A percentile compares a stretch with the other conserved stretches of the same genome.
phyloP scores from a whole-genome alignment of 164 flowering plant species.

The grape (Vitis vinifera) region ASM3070453v1 NC_081813.1:2438001-2438500 shows the following conservation, averaged over 20 bases:
- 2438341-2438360: not conserved
- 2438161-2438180: slow-evolving; percentile 74
- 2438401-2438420: too few species aligned
- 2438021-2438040: not conserved
- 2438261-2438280: too few species aligned
- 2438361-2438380: not conserved
- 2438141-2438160: slow-evolving; percentile 93
- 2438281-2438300: not conserved
- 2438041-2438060: not conserved
- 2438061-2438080: not conserved
- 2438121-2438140: slow-evolving; percentile 95
- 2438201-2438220: slow-evolving; percentile 82
- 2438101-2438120: slow-evolving; percentile 60
- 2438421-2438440: too few species aligned
- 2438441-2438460: too few species aligned
- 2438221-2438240: not conserved
- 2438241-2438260: not conserved
- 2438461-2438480: too few species aligned
- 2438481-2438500: too few species aligned
- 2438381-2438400: not conserved
- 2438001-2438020: too few species aligned
- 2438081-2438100: slow-evolving; percentile 38
- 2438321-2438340: not conserved
- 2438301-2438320: not conserved
- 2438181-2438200: slow-evolving; percentile 64